Evolutionary conservation across 2,329 filamentous ascomycete species (phyloP).

Genomic region (Gnomoniopsis smithogilvyi): DNA sequence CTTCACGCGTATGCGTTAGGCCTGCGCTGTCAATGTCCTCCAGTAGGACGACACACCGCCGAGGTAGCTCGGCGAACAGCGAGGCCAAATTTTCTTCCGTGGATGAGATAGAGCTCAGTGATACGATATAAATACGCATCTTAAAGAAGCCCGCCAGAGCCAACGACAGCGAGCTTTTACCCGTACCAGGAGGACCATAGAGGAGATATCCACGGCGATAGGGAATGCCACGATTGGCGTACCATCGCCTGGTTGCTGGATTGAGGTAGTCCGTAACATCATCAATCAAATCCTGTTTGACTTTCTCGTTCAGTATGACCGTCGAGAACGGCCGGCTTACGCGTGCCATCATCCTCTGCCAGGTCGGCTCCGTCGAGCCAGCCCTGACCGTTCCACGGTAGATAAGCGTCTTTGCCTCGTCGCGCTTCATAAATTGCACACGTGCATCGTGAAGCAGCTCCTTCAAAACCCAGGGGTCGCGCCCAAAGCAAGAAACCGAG

Average conservation of each 20-base stretch:
- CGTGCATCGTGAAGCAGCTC: conserved; percentile 59
- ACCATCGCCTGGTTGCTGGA: conserved; percentile 69
- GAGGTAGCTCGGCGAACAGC: conserved; percentile 65
- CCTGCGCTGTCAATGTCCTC: conserved; percentile 76
- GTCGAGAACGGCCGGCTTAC: conserved; percentile 61
- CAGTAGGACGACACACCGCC: conserved; percentile 68
- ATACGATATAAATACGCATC: conserved; percentile 70
- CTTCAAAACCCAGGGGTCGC: conserved; percentile 59
- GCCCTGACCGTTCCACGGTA: conserved; percentile 53
- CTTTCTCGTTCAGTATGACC: conserved; percentile 59
- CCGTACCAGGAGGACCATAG: conserved; percentile 75
- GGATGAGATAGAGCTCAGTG: conserved; percentile 58
- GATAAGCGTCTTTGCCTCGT: conserved; percentile 62
- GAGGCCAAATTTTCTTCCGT: conserved; percentile 63
- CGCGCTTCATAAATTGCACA: conserved; percentile 50
- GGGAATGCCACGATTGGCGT: conserved; percentile 78
- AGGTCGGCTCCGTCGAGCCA: conserved; percentile 42
- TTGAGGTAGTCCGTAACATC: conserved; percentile 63
- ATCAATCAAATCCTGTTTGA: conserved; percentile 56
- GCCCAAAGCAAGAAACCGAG: conserved; percentile 58
- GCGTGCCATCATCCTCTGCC: conserved; percentile 62
- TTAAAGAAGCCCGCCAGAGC: conserved; percentile 68
- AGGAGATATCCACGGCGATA: conserved; percentile 83
- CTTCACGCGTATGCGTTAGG: conserved; percentile 57
- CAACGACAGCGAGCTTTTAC: conserved; percentile 71